Conservation (phyloP, 192 early-diverging fungal genomes). For the Kappamyces sp. region DNA sequence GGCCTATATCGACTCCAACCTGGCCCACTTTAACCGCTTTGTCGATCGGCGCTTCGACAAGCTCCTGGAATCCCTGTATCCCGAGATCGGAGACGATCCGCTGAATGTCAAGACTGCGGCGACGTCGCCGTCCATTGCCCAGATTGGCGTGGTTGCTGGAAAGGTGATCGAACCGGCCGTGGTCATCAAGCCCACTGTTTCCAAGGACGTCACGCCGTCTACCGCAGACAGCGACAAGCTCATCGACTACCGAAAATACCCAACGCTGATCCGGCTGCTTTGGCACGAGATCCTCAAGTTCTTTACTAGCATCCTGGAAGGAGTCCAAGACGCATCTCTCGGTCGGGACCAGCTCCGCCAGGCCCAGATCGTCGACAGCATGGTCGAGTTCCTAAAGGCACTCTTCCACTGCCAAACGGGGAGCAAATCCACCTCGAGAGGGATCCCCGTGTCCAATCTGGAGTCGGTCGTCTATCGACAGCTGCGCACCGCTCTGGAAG, state of each 20-base stretch:
- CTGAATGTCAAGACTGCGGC: not conserved
- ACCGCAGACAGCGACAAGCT: not conserved
- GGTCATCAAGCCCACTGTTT: not conserved
- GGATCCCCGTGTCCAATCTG: not conserved
- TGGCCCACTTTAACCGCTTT: not conserved
- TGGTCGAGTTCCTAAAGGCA: conserved; percentile 6
- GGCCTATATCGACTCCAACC: not conserved
- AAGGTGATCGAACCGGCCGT: not conserved
- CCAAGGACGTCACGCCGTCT: not conserved
- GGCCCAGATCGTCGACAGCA: conserved; percentile 8
- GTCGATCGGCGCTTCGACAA: conserved; percentile 1
- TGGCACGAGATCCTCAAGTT: conserved; percentile 9
- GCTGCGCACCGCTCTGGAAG: not conserved
- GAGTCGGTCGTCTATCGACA: conserved; percentile 5
- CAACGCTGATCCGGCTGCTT: conserved; percentile 2
- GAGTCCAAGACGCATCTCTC: not conserved
- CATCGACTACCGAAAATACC: not conserved
- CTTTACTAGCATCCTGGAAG: not conserved
- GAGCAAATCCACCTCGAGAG: not conserved
- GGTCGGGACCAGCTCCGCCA: conserved; percentile 1
- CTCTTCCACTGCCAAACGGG: conserved; percentile 2
- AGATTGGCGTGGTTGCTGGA: not conserved
- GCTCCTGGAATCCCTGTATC: not conserved
- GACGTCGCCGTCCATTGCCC: not conserved
- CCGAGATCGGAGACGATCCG: not conserved